Evolutionary conservation across 1,284 basidiomycete species (phyloP).

Genomic region (Malassezia sp.): DNA sequence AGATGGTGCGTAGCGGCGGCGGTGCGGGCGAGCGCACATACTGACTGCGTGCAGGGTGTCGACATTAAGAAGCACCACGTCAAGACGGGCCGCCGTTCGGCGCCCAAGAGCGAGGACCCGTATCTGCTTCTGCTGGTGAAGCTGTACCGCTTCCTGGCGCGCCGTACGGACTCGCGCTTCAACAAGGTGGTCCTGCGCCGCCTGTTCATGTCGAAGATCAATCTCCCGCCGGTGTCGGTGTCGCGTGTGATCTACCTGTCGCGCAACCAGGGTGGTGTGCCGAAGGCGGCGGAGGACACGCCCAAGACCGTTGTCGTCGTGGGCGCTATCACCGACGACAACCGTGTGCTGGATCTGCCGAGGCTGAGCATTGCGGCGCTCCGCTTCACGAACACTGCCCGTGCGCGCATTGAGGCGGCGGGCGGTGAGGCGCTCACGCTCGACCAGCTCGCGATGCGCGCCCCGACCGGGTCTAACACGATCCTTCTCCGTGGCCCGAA

Average conservation of each 20-base stretch:
- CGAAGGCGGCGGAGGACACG: conserved; percentile 42
- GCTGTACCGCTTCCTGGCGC: conserved; percentile 98
- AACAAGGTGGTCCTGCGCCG: conserved; percentile 97
- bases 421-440: conserved; percentile 91
- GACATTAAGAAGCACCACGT: conserved; percentile 95
- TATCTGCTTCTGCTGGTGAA: conserved; percentile 97
- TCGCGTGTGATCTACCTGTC: conserved; percentile 45
- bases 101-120: conserved; percentile 96
- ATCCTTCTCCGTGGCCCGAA: conserved; percentile 81
- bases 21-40: background rate
- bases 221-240: conserved; percentile 82
- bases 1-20: conserved; percentile 12
- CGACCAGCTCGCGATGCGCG: conserved; percentile 87
- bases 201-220: conserved; percentile 92
- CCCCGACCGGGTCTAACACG: conserved; percentile 90
- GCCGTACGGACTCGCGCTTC: conserved; percentile 88
- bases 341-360: conserved; percentile 73
- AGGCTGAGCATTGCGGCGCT: conserved; percentile 90
- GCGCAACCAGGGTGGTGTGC: conserved; percentile 40
- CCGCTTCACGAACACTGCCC: conserved; percentile 82
- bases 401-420: conserved; percentile 85
- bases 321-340: conserved; percentile 89
- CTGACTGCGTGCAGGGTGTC: conserved; percentile 63
- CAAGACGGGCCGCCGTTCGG: conserved; percentile 89
- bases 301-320: conserved; percentile 77